Percentiles rank a stretch among this genome's conserved stretches.
Conservation (phyloP, 371 early-diverging fungal species). For the Mucor plumbeus region DNA sequence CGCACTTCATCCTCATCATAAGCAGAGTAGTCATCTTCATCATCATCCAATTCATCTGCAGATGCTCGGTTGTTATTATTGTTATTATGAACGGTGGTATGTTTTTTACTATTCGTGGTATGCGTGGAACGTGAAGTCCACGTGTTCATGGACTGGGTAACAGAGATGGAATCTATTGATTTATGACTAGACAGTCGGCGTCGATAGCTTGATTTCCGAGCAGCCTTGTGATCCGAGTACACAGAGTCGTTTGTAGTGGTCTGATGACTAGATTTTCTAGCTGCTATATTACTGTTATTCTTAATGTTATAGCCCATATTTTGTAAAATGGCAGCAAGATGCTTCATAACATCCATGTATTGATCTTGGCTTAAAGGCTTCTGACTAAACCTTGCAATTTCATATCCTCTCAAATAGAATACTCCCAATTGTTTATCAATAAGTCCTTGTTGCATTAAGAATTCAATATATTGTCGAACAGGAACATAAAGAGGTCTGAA, state of each 20-base stretch:
- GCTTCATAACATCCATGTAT: slow-evolving; percentile 53
- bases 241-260: slow-evolving; percentile 7
- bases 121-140: slow-evolving; percentile 16
- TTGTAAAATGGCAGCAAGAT: slow-evolving; percentile 50
- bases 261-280: slow-evolving; percentile 11
- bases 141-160: slow-evolving; percentile 20
- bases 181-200: slow-evolving; percentile 14
- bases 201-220: slow-evolving; percentile 26
- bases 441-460: slow-evolving; percentile 52
- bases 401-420: slow-evolving; percentile 62
- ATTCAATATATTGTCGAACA: slow-evolving; percentile 63
- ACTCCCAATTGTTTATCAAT: slow-evolving; percentile 53
- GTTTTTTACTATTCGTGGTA: slow-evolving; percentile 6
- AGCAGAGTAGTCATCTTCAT: slow-evolving; percentile 17
- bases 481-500: slow-evolving; percentile 57
- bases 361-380: slow-evolving; percentile 40
- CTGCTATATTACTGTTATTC: slow-evolving; percentile 8
- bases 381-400: slow-evolving; percentile 59
- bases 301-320: slow-evolving; percentile 47
- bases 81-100: background rate
- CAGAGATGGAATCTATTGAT: slow-evolving; percentile 17
- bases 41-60: slow-evolving; percentile 3
- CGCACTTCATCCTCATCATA: slow-evolving; percentile 41
- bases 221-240: slow-evolving; percentile 9
- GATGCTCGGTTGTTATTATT: slow-evolving; percentile 2